Evolutionary conservation across 176 grass and related monocot species (phyloP).

Genomic region (Bonia amplexicaulis): DNA sequence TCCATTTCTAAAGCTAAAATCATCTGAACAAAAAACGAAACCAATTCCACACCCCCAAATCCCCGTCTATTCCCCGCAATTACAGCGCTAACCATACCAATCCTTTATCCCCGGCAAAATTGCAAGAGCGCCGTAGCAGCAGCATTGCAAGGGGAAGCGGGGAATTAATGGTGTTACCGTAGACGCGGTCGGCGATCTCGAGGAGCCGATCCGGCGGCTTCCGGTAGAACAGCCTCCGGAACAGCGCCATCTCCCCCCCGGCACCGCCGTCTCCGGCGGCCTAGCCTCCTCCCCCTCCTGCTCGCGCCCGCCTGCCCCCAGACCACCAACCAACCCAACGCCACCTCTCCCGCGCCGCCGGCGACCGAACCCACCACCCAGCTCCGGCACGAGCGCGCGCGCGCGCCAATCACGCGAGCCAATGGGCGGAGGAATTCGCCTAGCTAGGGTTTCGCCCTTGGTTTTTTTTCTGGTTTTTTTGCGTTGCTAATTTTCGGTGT

Average conservation of each 20-base stretch:
- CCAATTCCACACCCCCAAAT: background rate
- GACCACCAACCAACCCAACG: slow-evolving; percentile 12
- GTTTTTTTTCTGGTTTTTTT: slow-evolving; percentile 2
- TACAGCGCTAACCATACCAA: background rate
- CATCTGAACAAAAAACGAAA: background rate
- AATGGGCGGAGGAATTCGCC: slow-evolving; percentile 33
- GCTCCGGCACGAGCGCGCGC: slow-evolving; percentile 1
- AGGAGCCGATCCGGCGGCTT: slow-evolving; percentile 96
- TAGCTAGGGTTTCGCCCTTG: slow-evolving; percentile 30
- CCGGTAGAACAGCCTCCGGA: slow-evolving; percentile 90
- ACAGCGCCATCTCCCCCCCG: slow-evolving; percentile 67
- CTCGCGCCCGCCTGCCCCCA: background rate
- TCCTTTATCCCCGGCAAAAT: background rate
- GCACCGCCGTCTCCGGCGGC: slow-evolving; percentile 55
- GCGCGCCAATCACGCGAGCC: background rate
- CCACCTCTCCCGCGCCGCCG: slow-evolving; percentile 7
- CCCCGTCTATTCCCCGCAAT: background rate
- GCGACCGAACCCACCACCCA: background rate
- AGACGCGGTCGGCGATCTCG: slow-evolving; percentile 88
- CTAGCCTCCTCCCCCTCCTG: background rate
- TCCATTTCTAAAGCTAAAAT: background rate
- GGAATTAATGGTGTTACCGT: slow-evolving; percentile 46
- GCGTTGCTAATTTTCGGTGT: background rate
- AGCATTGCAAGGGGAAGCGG: background rate
- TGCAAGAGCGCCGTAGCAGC: background rate